These are phyloP conservation scores for Platanthera guangdongensis DNA, from an alignment of 106 monocot species.

Conservation along the genomic window DNA sequence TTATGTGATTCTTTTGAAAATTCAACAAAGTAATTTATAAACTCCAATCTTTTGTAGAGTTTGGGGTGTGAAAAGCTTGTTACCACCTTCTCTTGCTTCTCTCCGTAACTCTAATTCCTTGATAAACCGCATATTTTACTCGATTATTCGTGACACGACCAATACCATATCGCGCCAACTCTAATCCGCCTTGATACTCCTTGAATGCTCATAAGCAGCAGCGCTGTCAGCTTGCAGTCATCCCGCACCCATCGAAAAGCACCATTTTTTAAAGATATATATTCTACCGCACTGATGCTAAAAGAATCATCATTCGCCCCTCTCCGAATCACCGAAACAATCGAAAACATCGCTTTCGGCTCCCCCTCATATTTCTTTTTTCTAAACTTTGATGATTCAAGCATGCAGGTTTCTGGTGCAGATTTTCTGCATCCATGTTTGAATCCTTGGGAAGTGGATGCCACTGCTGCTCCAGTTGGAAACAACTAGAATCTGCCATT, in stretches of 20 bases:
- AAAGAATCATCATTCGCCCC: background rate
- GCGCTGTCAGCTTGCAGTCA: background rate
- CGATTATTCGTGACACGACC: too few relatives aligned
- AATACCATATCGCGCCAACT: too few relatives aligned
- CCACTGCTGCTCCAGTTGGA: constrained; percentile 8
- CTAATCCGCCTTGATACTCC: too few relatives aligned
- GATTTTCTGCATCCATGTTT: too few relatives aligned
- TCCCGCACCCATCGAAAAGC: background rate
- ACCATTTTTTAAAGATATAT: background rate
- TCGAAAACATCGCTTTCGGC: background rate
- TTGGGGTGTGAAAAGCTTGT: too few relatives aligned
- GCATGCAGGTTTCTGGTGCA: background rate
- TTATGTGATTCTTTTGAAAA: too few relatives aligned
- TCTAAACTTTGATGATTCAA: background rate
- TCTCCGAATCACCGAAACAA: too few relatives aligned
- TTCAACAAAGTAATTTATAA: too few relatives aligned
- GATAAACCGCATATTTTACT: too few relatives aligned
- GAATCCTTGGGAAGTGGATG: background rate
- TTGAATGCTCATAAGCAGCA: background rate
- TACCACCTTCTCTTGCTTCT: too few relatives aligned
- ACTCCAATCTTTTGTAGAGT: too few relatives aligned
- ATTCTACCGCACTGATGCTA: background rate
- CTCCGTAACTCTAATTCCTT: too few relatives aligned
- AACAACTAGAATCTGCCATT: background rate
- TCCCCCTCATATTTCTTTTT: background rate